These are phyloP conservation scores for Alternaria atra DNA, from an alignment of 2,329 filamentous ascomycete genomes.

Conservation along the genomic window DNA sequence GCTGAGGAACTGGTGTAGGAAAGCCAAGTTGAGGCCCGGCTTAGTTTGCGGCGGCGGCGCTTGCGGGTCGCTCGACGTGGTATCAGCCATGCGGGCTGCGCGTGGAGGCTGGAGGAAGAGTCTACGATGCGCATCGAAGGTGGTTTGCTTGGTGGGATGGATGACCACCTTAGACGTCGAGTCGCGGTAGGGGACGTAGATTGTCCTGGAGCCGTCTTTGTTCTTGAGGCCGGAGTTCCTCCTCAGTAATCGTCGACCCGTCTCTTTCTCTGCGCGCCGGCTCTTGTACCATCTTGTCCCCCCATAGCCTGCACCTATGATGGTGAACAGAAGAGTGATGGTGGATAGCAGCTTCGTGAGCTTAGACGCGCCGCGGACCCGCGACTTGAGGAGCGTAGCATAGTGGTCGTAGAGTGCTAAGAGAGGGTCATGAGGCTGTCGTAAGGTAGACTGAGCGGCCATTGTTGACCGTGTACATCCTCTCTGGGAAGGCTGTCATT, in stretches of 20 bases:
- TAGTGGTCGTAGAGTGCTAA: constrained; percentile 59
- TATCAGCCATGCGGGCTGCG: constrained; percentile 78
- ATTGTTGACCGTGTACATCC: constrained; percentile 61
- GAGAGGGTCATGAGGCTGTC: constrained; percentile 57
- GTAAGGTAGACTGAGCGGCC: constrained; percentile 87
- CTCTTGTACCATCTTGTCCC: constrained; percentile 79
- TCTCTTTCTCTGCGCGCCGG: constrained; percentile 78
- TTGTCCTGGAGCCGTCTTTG: constrained; percentile 93
- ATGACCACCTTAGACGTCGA: constrained; percentile 91
- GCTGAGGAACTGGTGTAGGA: constrained; percentile 95
- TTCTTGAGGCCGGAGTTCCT: constrained; percentile 92
- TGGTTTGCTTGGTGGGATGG: constrained; percentile 86
- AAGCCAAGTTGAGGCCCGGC: constrained; percentile 92
- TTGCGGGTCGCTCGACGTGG: constrained; percentile 58
- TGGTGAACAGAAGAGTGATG: constrained; percentile 76
- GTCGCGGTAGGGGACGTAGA: constrained; percentile 92
- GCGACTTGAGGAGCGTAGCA: constrained; percentile 57
- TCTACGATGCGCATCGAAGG: constrained; percentile 93
- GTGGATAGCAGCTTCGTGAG: constrained; percentile 78
- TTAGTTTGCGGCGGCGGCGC: constrained; percentile 91
- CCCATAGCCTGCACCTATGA: constrained; percentile 81
- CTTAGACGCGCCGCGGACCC: constrained; percentile 71
- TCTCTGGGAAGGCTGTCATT: constrained; percentile 33
- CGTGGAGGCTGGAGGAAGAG: constrained; percentile 91
- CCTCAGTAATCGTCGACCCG: constrained; percentile 81